Evolutionary conservation across 208 protist species (phyloP).

Genomic region (Spongospora subterranea): DNA sequence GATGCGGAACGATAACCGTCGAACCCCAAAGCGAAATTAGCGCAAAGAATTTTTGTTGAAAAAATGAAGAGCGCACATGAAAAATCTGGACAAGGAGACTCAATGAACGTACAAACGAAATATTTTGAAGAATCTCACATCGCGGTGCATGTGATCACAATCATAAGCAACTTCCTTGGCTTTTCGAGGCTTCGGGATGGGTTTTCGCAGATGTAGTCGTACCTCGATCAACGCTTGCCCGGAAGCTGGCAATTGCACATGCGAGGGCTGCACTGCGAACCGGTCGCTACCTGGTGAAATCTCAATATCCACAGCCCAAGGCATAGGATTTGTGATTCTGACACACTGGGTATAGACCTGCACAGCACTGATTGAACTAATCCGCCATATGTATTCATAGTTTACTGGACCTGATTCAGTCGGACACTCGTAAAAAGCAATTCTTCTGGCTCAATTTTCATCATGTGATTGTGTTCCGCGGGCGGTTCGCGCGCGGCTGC

Average conservation of each 20-base stretch:
- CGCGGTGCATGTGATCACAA: not conserved
- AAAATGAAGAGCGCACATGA: not conserved
- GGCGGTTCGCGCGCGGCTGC: no score
- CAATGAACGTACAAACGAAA: not conserved
- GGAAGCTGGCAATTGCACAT: not conserved
- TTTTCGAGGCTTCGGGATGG: not conserved
- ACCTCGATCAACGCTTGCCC: slow-evolving; percentile 3
- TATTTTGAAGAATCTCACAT: not conserved
- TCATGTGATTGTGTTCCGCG: slow-evolving; percentile 31
- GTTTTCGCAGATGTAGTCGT: not conserved
- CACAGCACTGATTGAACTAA: not conserved
- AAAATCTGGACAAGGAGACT: slow-evolving; percentile 4
- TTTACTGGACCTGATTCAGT: slow-evolving; percentile 1
- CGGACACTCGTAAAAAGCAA: not conserved
- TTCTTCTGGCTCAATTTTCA: slow-evolving; percentile 4
- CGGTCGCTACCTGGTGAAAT: not conserved
- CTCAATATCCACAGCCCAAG: slow-evolving; percentile 26
- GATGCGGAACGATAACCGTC: not conserved
- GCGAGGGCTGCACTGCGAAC: not conserved
- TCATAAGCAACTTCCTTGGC: not conserved
- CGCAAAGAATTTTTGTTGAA: slow-evolving; percentile 51
- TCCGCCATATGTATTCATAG: not conserved
- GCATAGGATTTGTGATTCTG: not conserved
- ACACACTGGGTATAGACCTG: slow-evolving; percentile 46
- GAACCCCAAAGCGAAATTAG: slow-evolving; percentile 8